phyloP scores from a whole-genome alignment of 2,329 filamentous ascomycete genomes.

The Trichoderma sp. region DNA sequence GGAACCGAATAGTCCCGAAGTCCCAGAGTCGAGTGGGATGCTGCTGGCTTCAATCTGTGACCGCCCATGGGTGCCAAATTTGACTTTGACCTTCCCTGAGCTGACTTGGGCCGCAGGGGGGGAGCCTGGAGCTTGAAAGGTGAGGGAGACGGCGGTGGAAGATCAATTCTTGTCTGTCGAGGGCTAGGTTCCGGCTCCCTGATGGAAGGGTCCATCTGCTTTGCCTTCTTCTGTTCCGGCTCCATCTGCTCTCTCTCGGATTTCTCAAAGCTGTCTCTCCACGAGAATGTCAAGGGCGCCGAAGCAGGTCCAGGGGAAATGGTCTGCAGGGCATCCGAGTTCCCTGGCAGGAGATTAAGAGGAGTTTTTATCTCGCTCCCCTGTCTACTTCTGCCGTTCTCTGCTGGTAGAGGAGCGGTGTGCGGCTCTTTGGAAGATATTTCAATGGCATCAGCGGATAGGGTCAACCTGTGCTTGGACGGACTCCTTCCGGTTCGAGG shows the following conservation, averaged over 20 bases:
- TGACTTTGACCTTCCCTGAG: constrained; percentile 19
- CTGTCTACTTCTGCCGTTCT: constrained; percentile 45
- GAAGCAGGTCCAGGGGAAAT: constrained; percentile 64
- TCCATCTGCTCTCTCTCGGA: neutral
- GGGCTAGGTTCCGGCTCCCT: neutral
- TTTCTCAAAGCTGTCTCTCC: constrained; percentile 46
- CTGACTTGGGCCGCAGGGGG: constrained; percentile 17
- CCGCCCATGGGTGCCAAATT: constrained; percentile 20
- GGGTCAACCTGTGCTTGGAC: constrained; percentile 57
- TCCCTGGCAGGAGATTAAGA: neutral
- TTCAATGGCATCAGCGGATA: constrained; percentile 58
- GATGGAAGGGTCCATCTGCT: constrained; percentile 3
- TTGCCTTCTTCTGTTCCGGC: constrained; percentile 10
- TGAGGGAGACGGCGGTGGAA: constrained; percentile 16
- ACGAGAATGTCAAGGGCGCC: constrained; percentile 61
- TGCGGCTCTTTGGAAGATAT: constrained; percentile 53
- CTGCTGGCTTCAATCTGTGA: constrained; percentile 37
- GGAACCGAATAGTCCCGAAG: constrained; percentile 35
- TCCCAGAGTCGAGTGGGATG: constrained; percentile 38
- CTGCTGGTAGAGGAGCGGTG: constrained; percentile 58
- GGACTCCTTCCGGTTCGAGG: constrained; percentile 52
- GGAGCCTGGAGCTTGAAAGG: constrained; percentile 21
- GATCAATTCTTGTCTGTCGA: neutral
- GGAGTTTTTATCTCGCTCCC: constrained; percentile 32
- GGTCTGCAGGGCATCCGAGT: constrained; percentile 36